A percentile compares a stretch with the other conserved stretches of the same genome.
These are phyloP conservation scores for Cicer judaicum DNA, from an alignment of 306 rosid species.

Conservation along the genomic window DNA sequence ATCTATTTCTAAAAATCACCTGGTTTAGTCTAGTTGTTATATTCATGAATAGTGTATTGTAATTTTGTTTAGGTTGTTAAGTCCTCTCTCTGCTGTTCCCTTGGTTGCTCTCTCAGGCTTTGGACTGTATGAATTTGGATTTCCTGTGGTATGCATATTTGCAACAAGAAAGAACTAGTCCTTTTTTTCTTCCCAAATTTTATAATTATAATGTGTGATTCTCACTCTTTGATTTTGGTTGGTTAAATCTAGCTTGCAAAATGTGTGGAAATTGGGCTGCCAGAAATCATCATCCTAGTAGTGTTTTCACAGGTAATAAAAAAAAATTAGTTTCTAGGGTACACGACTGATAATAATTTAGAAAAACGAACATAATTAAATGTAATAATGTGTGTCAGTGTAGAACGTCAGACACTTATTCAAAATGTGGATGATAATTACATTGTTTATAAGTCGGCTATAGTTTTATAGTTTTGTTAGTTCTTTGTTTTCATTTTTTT, in stretches of 20 bases:
- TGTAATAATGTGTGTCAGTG: too few relatives aligned
- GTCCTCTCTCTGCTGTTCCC: slow-evolving; percentile 89
- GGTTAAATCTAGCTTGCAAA: slow-evolving; percentile 46
- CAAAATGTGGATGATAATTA: too few relatives aligned
- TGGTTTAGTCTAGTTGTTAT: too few relatives aligned
- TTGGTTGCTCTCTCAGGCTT: slow-evolving; percentile 90
- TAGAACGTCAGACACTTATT: too few relatives aligned
- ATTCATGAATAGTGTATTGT: slow-evolving; percentile 21
- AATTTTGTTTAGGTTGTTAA: slow-evolving; percentile 69
- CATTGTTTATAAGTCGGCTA: too few relatives aligned
- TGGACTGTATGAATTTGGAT: slow-evolving; percentile 87
- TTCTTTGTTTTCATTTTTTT: background rate
- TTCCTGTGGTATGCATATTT: slow-evolving; percentile 76
- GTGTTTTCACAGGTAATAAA: slow-evolving; percentile 51
- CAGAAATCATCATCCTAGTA: slow-evolving; percentile 78
- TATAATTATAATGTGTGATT: slow-evolving; percentile 8
- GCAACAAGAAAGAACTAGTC: background rate
- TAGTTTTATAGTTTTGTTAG: background rate
- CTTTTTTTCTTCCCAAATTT: slow-evolving; percentile 34
- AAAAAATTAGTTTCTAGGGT: background rate
- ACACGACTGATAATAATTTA: too few relatives aligned
- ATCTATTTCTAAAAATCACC: background rate
- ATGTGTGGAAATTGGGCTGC: slow-evolving; percentile 92
- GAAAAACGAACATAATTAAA: too few relatives aligned
- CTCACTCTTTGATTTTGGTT: slow-evolving; percentile 1